Evolutionary conservation across 2,329 filamentous ascomycete genomes (phyloP), one percentile per base, ranked within the genome.

Genomic region (Botryotinia convoluta): DNA sequence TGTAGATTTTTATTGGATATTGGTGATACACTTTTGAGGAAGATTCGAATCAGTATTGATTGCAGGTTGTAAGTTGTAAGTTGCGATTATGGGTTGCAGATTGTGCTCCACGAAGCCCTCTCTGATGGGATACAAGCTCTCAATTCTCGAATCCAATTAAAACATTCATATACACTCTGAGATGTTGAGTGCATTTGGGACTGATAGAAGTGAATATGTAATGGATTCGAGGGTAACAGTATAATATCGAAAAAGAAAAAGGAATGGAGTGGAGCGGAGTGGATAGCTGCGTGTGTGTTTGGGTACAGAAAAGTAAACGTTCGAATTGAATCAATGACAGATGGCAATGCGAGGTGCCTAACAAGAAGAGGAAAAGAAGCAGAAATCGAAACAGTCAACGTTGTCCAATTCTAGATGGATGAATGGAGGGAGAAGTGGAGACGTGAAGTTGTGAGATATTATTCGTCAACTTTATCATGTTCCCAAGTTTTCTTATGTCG

Each of bases 281-380:
- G 60, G 60, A 20, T 42, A 29, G 60, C 37, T 62, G 59, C 35
- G 59, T 37, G 59, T 22, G 22, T 37, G 26, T n/a, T 37, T 37
- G 16, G 37, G 32, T 26, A 5, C 32, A 37, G 35, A 26, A 35
- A 9, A 18, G 26, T 64, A 6, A 64, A n/a, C 62, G n/a, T 32
- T 64, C 39, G 62, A 57, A 57, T 29, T 18, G 51, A 29, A 42
- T 64, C 39, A 64, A 64, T 64, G 62, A 64, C 39, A 44, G 62
- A 63, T 63, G 61, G 61, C 61, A 44, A 63, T 63, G 61, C 61
- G 61, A 63, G n/a, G n/a, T 45, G 39, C n/a, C 16, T 14, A 18
- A 20, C 35, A 42, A 20, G 37, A 42, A 29, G 32, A 60, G 37
- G 26, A 29, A 29, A 61, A n/a, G 59, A 39, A 61, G 59, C 22